Evolutionary conservation across 164 flowering plant genomes (phyloP).

Genomic region (Taxillus chinensis): DNA sequence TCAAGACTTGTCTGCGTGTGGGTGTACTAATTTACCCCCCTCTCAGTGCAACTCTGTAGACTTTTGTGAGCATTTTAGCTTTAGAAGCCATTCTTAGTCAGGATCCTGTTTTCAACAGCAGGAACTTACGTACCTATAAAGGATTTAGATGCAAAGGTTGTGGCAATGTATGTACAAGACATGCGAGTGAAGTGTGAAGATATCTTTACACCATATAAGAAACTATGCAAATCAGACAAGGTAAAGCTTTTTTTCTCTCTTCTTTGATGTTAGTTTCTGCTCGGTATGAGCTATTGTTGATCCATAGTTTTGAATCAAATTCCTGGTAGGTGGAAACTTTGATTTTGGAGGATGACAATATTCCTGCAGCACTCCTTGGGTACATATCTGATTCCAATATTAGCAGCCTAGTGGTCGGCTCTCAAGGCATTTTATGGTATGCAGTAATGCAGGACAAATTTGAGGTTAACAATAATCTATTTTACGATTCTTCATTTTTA

Average conservation of each 20-base stretch:
- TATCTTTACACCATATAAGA: conserved; percentile 46
- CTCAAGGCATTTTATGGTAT: conserved; percentile 31
- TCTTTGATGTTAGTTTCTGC: background rate
- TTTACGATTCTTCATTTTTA: no score
- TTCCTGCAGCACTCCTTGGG: conserved; percentile 52
- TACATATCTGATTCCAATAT: conserved; percentile 36
- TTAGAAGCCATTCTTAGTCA: background rate
- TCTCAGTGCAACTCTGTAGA: no score
- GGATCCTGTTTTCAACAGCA: conserved; percentile 25
- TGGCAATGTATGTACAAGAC: conserved; percentile 48
- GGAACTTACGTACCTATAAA: conserved; percentile 40
- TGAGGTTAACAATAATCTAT: background rate
- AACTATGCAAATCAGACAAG: conserved; percentile 32
- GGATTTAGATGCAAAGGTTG: conserved; percentile 49
- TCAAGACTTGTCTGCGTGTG: no score
- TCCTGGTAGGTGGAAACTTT: conserved; percentile 50
- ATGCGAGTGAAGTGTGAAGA: conserved; percentile 33
- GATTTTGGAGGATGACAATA: conserved; percentile 64
- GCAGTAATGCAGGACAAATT: conserved; percentile 29
- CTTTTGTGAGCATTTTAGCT: no score
- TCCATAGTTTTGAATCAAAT: conserved; percentile 1
- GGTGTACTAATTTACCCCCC: no score
- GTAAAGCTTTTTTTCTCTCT: conserved; percentile 16
- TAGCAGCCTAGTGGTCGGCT: conserved; percentile 52
- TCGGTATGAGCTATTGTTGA: background rate